These are phyloP conservation scores for Termitomyces bulborhizus DNA, from an alignment of 768 basidiomycete species.

Conservation along the genomic window DNA sequence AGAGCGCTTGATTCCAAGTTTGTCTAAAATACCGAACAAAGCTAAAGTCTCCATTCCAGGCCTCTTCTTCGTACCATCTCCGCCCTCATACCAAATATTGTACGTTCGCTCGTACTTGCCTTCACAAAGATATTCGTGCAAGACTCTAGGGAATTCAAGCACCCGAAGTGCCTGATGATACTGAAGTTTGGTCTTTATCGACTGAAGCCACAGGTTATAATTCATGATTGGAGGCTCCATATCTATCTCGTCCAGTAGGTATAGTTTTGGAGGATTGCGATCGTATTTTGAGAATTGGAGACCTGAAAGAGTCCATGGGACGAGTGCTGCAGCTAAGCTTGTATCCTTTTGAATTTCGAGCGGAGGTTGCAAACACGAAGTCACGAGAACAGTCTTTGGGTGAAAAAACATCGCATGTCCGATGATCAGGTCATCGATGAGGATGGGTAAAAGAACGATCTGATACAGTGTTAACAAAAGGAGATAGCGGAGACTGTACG, in stretches of 20 bases:
- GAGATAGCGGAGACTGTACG: neutral
- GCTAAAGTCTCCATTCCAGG: slow-evolving; percentile 35
- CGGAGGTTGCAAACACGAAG: slow-evolving; percentile 34
- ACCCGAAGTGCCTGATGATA: slow-evolving; percentile 36
- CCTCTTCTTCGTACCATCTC: slow-evolving; percentile 21
- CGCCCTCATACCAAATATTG: slow-evolving; percentile 39
- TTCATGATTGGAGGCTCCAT: slow-evolving; percentile 15
- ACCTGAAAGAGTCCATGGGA: slow-evolving; percentile 34
- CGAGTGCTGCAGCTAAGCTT: slow-evolving; percentile 34
- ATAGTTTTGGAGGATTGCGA: slow-evolving; percentile 12
- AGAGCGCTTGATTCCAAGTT: slow-evolving; percentile 33
- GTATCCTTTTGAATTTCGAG: slow-evolving; percentile 21
- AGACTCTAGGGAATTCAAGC: slow-evolving; percentile 37
- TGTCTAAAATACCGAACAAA: slow-evolving; percentile 37
- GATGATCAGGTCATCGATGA: slow-evolving; percentile 37
- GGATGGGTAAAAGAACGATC: slow-evolving; percentile 43
- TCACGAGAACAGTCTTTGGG: slow-evolving; percentile 24
- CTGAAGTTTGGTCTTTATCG: slow-evolving; percentile 18
- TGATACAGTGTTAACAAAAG: slow-evolving; percentile 16
- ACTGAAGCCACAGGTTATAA: slow-evolving; percentile 13
- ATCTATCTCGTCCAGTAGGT: slow-evolving; percentile 2
- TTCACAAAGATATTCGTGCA: slow-evolving; percentile 39
- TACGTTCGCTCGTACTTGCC: slow-evolving; percentile 28
- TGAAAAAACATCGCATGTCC: slow-evolving; percentile 54
- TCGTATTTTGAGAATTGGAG: slow-evolving; percentile 22